phyloP scores from a whole-genome alignment of 23 red algal species.

The Gracilaria vermiculophylla region DNA sequence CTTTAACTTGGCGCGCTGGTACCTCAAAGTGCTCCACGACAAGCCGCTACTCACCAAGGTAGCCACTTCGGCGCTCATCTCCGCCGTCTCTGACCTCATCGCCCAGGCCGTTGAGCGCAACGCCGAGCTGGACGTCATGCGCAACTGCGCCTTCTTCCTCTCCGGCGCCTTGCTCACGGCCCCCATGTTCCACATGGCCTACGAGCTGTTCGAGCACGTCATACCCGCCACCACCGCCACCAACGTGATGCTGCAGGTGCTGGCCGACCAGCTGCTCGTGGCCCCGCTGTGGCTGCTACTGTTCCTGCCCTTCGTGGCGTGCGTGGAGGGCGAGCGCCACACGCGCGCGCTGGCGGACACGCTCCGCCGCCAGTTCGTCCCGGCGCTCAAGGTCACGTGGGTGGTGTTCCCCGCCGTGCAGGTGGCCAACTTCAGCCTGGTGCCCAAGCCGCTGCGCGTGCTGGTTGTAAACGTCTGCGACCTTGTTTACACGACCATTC shows the following conservation, averaged over 20 bases:
- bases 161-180: conserved; percentile 17
- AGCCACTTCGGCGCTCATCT: conserved; percentile 4
- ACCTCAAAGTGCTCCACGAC: neutral
- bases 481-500: conserved; percentile 31
- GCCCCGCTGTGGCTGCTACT: conserved; percentile 34
- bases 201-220: conserved; percentile 27
- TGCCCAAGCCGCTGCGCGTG: conserved; percentile 29
- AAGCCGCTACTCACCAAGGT: neutral
- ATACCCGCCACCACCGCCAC: neutral
- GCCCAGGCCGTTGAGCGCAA: conserved; percentile 10
- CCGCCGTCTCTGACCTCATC: conserved; percentile 9
- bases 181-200: conserved; percentile 46
- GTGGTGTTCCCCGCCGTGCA: conserved; percentile 51
- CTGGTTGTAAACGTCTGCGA: conserved; percentile 50
- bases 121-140: neutral
- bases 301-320: conserved; percentile 11
- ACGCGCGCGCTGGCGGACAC: neutral
- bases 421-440: conserved; percentile 28
- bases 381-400: conserved; percentile 43
- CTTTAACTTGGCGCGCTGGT: neutral
- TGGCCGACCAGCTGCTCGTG: conserved; percentile 26
- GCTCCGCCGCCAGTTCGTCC: neutral
- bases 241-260: conserved; percentile 42
- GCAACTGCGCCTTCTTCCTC: conserved; percentile 26
- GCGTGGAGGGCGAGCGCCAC: neutral